Evolutionary conservation across 2,329 filamentous ascomycete species (phyloP), one percentile per base, ranked within the genome.

Genomic region (Conoideocrella luteorostrata): DNA sequence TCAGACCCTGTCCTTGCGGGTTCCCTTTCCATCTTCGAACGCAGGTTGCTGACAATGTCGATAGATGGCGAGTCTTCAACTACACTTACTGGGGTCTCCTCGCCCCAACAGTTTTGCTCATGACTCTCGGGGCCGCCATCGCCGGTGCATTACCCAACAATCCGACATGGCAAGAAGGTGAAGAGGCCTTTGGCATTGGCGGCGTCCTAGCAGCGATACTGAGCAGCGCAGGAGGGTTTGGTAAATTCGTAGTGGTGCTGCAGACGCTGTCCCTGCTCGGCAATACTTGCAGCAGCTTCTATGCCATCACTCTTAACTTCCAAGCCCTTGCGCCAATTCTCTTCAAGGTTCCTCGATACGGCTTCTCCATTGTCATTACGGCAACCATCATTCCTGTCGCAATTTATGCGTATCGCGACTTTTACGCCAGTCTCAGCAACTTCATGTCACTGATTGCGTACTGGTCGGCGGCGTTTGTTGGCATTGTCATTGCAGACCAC

Each of bases 81-180:
- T 82, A 82, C 54, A 72, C 69, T 2, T 82, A 78, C 54, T 52
- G 68, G 11, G 80, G 80, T 9, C 68, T 81, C 2, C 58, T 69
- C 6, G 50, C 75, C 5, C 77, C 78, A 0, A 77, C 76, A 0
- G 65, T 79, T 29, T 66, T 76, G 0, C 68, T 84, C 40, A 82
- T 84, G 77, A 69, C 68, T 1, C 70, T 84, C 1, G 80, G 80
- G 6, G 76, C 79, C 9, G 79, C 80, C n/a, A 80, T 84, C 34
- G 78, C 72, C 15, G 78, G 77, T 6, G 78, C 78, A 23, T 68
- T 78, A 1, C 65, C 71, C 20, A 77, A 72, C 49, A 66, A 75
- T 2, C 68, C 74, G 0, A 60, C 61, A 4, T 82, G 78, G 78
- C 51, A 66, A n/a, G 66, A 62, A 3, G 76, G 69, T 3, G 80